Conservation (phyloP, 78 protist genomes). For the slime mould (Dictyostelium discoideum) region dicty_2.7 NC_007088.5:3033501-3034000, state of each 20-base stretch:
- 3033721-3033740: not conserved
- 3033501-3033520: not conserved
- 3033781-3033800: not conserved
- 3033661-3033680: too few relatives aligned
- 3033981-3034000: not conserved
- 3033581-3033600: not conserved
- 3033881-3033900: not conserved
- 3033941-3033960: not conserved
- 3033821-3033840: not conserved
- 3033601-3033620: not conserved
- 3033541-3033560: not conserved
- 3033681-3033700: too few relatives aligned
- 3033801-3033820: not conserved
- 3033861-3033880: not conserved
- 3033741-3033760: not conserved
- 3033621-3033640: conserved; percentile 7
- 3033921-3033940: not conserved
- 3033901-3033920: not conserved
- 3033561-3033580: not conserved
- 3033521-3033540: not conserved
- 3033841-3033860: not conserved
- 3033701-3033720: too few relatives aligned
- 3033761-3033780: not conserved
- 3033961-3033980: not conserved
- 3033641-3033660: not conserved